phyloP scores from a whole-genome alignment of 345 rosid genomes.

The Eucalyptus sp. region DNA sequence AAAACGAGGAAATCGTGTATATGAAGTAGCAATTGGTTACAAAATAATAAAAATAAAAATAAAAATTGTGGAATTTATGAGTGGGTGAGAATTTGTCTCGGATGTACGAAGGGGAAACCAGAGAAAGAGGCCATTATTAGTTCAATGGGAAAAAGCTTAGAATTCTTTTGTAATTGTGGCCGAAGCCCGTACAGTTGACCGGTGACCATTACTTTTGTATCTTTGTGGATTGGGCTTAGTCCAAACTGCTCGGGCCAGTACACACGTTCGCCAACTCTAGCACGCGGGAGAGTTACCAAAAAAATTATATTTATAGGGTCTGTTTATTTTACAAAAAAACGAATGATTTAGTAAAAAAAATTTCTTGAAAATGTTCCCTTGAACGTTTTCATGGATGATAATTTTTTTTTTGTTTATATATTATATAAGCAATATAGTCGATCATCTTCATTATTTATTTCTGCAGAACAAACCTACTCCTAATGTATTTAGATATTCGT shows the following conservation, averaged over 20 bases:
- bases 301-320: not conserved
- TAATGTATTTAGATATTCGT: not conserved
- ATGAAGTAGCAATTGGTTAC: not conserved
- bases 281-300: not conserved
- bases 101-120: not conserved
- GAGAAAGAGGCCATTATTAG: not conserved
- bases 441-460: not conserved
- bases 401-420: not conserved
- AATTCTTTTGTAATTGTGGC: not conserved
- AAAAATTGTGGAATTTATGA: not conserved
- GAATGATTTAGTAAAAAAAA: not conserved
- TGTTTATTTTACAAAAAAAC: not conserved
- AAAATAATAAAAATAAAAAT: no score
- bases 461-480: not conserved
- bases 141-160: not conserved
- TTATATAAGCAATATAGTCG: accelerated
- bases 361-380: not conserved
- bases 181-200: not conserved
- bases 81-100: not conserved
- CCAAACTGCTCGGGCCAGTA: not conserved
- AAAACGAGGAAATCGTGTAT: not conserved
- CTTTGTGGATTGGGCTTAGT: not conserved
- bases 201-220: not conserved
- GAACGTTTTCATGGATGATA: not conserved
- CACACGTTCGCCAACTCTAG: not conserved